phyloP scores from a whole-genome alignment of 2,329 filamentous ascomycete genomes.

The Cryphonectria naterciae region DNA sequence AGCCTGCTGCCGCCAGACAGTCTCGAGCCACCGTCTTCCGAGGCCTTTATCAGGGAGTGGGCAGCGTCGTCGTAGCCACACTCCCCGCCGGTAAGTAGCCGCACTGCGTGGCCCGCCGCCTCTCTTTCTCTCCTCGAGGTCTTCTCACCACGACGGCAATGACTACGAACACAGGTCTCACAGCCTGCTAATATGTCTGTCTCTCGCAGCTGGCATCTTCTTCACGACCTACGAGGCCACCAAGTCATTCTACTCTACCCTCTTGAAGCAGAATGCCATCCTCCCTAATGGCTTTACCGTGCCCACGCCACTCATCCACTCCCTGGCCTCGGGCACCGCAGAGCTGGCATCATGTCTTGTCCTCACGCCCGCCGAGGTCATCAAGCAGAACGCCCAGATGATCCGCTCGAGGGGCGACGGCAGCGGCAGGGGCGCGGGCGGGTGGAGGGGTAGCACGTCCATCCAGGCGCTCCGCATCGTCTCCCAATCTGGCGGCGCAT shows the following conservation, averaged over 20 bases:
- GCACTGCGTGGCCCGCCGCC: not conserved
- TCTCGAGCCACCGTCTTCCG: conserved; percentile 57
- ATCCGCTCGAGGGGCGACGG: conserved; percentile 46
- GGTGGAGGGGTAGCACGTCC: conserved; percentile 46
- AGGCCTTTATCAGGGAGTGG: conserved; percentile 85
- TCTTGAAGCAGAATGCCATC: conserved; percentile 43
- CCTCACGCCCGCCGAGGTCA: conserved; percentile 84
- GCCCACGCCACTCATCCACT: conserved; percentile 72
- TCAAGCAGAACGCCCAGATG: conserved; percentile 95
- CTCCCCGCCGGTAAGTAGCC: conserved; percentile 69
- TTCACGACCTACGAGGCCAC: conserved; percentile 86
- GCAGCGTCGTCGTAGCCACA: conserved; percentile 82
- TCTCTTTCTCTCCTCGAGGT: not conserved
- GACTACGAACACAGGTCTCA: not conserved
- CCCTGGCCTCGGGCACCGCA: conserved; percentile 72
- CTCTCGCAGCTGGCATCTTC: conserved; percentile 69
- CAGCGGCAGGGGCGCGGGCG: not conserved
- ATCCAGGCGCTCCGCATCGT: conserved; percentile 53
- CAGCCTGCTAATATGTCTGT: not conserved
- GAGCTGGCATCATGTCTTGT: conserved; percentile 87
- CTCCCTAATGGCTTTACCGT: conserved; percentile 40
- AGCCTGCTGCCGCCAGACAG: conserved; percentile 59
- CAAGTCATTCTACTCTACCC: conserved; percentile 63
- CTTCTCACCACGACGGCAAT: not conserved
- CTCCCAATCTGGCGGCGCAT: conserved; percentile 48